Base-by-base conservation (phyloP, 2,329 filamentous ascomycete species). In the Penicillium psychrosexuale region DNA sequence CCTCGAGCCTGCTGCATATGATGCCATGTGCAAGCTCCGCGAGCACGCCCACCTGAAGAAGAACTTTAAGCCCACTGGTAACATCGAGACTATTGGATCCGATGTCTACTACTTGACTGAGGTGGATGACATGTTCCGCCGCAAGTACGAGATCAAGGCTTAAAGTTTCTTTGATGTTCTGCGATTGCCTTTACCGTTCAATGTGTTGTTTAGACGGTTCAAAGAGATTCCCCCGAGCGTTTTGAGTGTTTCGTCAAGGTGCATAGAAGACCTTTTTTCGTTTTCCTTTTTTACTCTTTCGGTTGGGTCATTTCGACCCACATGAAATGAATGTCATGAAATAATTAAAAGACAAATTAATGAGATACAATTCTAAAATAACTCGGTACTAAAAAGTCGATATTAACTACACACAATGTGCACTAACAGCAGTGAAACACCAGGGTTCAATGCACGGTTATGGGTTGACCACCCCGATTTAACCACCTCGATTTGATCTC, bases 41-140 rank as follows among this genome's bases (percentile, higher is more conserved):
- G 88, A 94, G 78, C 83, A 91, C 76, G 90, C 89, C 52, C 90
- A 94, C 73, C 80, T 93, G 61, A 83, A 91, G 80, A 93, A 92
- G 80, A 78, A 84, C 78, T 94, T 84, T 77, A 84, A 79, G 61
- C 90, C 90, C 58, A 74, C 80, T 67, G 90, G 90, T 55, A 84
- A 84, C 50, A 69, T 80, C 28, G 87, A 88, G 43, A 88, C 83
- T 63, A 82, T 94, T 54, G 71, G 72, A 57, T 76, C 82, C 56
- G 87, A 85, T 56, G 85, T 85, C 22, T 94, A 93, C 80, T 94
- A 92, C 78, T 82, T 94, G 56, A 84, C 84, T 69, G 85, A 87
- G 72, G 83, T 94, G 45, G 89, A 94, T 69, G 88, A 90, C 66
- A 91, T 91, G 88, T 94, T 90, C 86, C 86, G 88, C 79, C 84